Evolutionary conservation across 768 basidiomycete genomes (phyloP), one percentile per base, ranked within the genome.

Genomic region (Coprinopsis sp.): DNA sequence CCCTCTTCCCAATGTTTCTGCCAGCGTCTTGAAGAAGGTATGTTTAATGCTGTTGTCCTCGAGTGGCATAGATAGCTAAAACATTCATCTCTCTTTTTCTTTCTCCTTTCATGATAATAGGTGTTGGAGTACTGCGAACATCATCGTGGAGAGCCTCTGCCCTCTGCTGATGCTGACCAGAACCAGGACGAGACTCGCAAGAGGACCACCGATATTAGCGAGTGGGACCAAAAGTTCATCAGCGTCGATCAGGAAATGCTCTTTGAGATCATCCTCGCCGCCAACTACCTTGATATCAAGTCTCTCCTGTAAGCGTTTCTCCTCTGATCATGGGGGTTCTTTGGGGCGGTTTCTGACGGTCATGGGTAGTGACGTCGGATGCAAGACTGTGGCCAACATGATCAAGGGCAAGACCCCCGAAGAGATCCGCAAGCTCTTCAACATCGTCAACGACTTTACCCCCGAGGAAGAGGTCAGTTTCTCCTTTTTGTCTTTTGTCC

Each of bases 321-420:
- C 16, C 6, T 37, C 21, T 34, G 19, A 29, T 8, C 10, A 7
- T 19, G 30, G 48, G 36, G 10, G 14, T 19, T 36, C 16, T 24
- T 31, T 6, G 33, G 30, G 44, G 19, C 12, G 21, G 22, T 22
- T 18, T 45, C 21, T 55, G 30, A 28, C 28, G 42, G 14, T 13
- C 19, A 13, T n/a, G 37, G 25, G 38, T 54, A 95, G 92, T 55
- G 94, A 96, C 61, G 91, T 96, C 49, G 94, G 94, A 1, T 96
- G 94, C 81, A 95, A 96, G 77, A 96, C 92, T 3, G 94, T 96
- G 4, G 96, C 96, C 12, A 98, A 98, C 78, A 99, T 98, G 96
- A 98, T 99, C 79, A 98, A 99, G 74, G 96, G 96, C 27, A 99
- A 99, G 80, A 95, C 94, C 3, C 96, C 96, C 19, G 96, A 98